Base-by-base conservation (phyloP, 192 early-diverging fungal species). In the Diversispora epigaea region DNA sequence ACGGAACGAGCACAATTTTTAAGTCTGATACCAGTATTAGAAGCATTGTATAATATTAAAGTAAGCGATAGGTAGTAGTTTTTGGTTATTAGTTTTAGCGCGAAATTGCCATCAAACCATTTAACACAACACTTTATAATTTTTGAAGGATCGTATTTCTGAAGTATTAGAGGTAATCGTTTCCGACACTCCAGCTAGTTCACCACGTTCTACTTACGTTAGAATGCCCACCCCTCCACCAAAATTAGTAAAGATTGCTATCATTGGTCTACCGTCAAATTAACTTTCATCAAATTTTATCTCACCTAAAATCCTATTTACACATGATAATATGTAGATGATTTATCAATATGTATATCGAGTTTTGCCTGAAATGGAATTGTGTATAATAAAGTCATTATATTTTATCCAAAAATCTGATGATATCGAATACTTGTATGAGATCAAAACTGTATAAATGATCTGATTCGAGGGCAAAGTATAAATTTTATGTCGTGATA, bases 11-110 rank as follows among this genome's bases (percentile, higher is more conserved):
- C 64, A n/a, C n/a, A n/a, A n/a, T n/a, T n/a, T n/a, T n/a, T n/a
- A n/a, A n/a, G n/a, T n/a, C n/a, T n/a, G n/a, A 46, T 67, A 67
- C 65, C 46, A 67, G 65, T 67, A 19, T 50, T 67, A 67, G 65
- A 67, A 67, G 65, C 65, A 15, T 67, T 67, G 9, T 67, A 67
- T 46, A 67, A 50, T 67, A 25, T 47, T 47, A 67, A 67, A 67
- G 65, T 67, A 67, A 67, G 65, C 32, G 22, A 67, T 67, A 40
- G 32, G n/a, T 62, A 67, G 44, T 67, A 67, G 44, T 67, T 50
- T 49, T 22, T 67, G 12, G 17, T 67, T 67, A 50, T 25, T 49
- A 47, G 11, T 47, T 50, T 67, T 32, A n/a, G n/a, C n/a, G n/a
- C n/a, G n/a, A n/a, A n/a, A n/a, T 47, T 17, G 45, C 32, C 47